phyloP scores from a whole-genome alignment of 306 rosid species.

The Rosa lucieae region DNA sequence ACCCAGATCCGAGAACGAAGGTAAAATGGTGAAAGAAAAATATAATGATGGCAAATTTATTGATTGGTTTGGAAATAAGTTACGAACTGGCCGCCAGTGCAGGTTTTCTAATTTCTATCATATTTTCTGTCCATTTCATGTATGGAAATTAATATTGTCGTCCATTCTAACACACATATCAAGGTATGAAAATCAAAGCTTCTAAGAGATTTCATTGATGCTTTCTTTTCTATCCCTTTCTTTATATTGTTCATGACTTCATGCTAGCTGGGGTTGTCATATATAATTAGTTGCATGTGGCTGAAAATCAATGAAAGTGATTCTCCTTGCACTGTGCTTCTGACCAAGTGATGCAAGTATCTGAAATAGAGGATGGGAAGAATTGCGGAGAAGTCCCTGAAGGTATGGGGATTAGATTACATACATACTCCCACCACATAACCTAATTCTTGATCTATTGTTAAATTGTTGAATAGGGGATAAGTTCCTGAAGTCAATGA shows the following conservation, averaged over 20 bases:
- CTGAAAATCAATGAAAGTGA: background rate
- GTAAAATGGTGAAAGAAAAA: background rate
- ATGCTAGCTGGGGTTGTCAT: background rate
- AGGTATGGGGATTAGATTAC: too few species aligned
- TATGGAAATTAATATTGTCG: background rate
- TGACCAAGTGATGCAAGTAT: too few species aligned
- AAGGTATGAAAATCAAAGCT: background rate
- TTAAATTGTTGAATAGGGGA: too few species aligned
- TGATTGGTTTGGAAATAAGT: background rate
- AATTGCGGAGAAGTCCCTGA: too few species aligned
- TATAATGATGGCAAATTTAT: background rate
- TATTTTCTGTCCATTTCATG: background rate
- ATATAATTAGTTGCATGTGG: background rate
- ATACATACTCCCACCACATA: too few species aligned
- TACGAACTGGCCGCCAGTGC: background rate
- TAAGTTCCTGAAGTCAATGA: too few species aligned
- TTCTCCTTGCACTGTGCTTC: too few species aligned
- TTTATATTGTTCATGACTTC: background rate
- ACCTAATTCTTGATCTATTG: too few species aligned
- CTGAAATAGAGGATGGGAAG: too few species aligned
- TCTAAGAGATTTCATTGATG: background rate
- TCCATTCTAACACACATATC: background rate
- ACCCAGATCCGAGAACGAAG: background rate
- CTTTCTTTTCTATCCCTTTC: background rate
- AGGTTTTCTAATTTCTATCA: background rate